A percentile compares a stretch with the other conserved stretches of the same genome.
Evolutionary conservation across 2,329 filamentous ascomycete species (phyloP).

Genomic region (Coniella vitis): DNA sequence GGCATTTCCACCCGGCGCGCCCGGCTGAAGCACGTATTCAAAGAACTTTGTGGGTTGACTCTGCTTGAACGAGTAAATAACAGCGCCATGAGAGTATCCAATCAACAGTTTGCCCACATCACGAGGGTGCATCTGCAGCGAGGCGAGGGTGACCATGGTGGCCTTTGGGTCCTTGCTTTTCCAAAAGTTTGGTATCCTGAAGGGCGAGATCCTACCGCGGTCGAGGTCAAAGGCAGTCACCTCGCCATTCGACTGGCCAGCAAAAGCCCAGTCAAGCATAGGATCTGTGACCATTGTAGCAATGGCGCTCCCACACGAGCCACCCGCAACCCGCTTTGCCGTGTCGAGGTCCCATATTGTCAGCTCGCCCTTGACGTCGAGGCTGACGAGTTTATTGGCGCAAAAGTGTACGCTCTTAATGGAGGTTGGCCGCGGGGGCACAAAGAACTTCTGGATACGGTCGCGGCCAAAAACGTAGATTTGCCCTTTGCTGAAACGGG

Average conservation of each 20-base stretch:
- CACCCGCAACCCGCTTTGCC: conserved; percentile 58
- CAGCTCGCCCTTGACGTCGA: conserved; percentile 82
- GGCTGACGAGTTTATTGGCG: conserved; percentile 73
- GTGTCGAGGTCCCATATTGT: conserved; percentile 74
- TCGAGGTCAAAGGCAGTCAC: conserved; percentile 92
- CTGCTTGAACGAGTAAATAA: conserved; percentile 92
- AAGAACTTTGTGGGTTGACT: conserved; percentile 73
- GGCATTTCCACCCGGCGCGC: conserved; percentile 77
- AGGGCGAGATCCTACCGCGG: conserved; percentile 64
- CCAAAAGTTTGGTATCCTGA: conserved; percentile 87
- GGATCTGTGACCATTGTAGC: conserved; percentile 74
- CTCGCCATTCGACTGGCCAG: conserved; percentile 78
- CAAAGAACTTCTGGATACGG: conserved; percentile 69
- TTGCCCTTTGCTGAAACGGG: conserved; percentile 75
- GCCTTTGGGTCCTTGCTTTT: conserved; percentile 61
- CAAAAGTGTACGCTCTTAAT: conserved; percentile 77
- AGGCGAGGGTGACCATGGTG: conserved; percentile 56
- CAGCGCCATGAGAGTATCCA: conserved; percentile 82
- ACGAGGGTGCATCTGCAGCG: conserved; percentile 77
- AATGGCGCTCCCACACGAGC: conserved; percentile 71
- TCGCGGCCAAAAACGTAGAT: conserved; percentile 84
- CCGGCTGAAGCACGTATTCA: conserved; percentile 72
- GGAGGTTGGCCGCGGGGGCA: conserved; percentile 64
- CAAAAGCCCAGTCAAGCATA: conserved; percentile 85
- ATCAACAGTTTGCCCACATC: conserved; percentile 89